Conservation (phyloP, 768 basidiomycete genomes). For the Coprinopsis strossmayeri region DNA sequence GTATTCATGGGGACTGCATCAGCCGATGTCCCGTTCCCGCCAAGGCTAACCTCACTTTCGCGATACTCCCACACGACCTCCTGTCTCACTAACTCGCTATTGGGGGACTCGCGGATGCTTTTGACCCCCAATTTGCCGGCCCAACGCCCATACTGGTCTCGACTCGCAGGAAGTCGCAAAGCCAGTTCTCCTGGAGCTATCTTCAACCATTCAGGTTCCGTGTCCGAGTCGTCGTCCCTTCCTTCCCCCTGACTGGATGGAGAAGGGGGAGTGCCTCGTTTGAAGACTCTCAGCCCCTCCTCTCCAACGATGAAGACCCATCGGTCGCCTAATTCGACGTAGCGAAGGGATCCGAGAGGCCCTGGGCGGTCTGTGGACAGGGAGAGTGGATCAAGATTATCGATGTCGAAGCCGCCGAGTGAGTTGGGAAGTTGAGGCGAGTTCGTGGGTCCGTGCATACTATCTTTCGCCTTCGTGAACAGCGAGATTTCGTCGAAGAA, state of each 20-base stretch:
- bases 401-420: not conserved
- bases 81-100: constrained; percentile 7
- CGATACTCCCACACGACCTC: constrained; percentile 10
- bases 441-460: not conserved
- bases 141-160: constrained; percentile 4
- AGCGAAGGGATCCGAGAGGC: constrained; percentile 38
- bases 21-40: constrained; percentile 7
- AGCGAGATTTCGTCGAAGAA: constrained; percentile 3
- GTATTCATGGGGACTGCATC: not conserved
- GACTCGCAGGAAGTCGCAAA: not conserved
- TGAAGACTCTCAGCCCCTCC: constrained; percentile 45
- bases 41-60: constrained; percentile 9
- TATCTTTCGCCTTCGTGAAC: too few species aligned
- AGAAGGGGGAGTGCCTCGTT: constrained; percentile 26
- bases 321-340: constrained; percentile 57
- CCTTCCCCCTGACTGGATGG: too few species aligned
- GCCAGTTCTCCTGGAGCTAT: not conserved
- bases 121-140: not conserved
- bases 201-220: not conserved
- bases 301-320: constrained; percentile 57
- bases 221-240: not conserved
- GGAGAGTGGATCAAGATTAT: not conserved
- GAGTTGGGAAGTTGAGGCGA: not conserved
- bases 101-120: constrained; percentile 2
- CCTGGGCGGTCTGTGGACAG: constrained; percentile 4